Conservation (phyloP, 805 yeast species). For the Myxozyma geophila region DNA sequence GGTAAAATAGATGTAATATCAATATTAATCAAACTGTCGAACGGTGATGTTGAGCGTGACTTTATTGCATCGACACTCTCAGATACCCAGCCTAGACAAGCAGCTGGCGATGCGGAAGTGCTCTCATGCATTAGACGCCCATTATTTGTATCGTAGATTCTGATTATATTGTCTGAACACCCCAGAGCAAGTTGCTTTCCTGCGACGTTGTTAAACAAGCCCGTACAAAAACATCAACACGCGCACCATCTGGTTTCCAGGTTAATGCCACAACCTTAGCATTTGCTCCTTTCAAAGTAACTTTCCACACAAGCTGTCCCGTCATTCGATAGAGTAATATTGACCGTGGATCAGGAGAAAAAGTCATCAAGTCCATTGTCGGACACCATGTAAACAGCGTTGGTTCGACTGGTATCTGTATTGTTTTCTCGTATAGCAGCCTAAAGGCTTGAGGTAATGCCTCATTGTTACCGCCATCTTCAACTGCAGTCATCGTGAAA, state of each 20-base stretch:
- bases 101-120: conserved; percentile 1
- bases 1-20: conserved; percentile 25
- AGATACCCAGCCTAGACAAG: conserved; percentile 27
- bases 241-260: conserved; percentile 38
- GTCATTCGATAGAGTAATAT: conserved; percentile 34
- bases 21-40: conserved; percentile 24
- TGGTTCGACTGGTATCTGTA: conserved; percentile 20
- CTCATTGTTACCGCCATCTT: background rate
- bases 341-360: conserved; percentile 25
- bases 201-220: background rate
- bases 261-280: conserved; percentile 12
- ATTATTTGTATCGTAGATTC: conserved; percentile 32
- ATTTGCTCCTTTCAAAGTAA: conserved; percentile 13
- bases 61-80: conserved; percentile 15
- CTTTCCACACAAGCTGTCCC: conserved; percentile 37
- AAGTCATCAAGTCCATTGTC: conserved; percentile 33
- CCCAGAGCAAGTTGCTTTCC: conserved; percentile 32
- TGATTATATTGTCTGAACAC: conserved; percentile 28
- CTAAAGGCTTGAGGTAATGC: conserved; percentile 8
- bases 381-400: conserved; percentile 36
- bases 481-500: background rate
- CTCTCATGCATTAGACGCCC: conserved; percentile 24
- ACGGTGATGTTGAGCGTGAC: conserved; percentile 9
- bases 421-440: conserved; percentile 24
- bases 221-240: background rate